Evolutionary conservation across 2,329 filamentous ascomycete species (phyloP).

Genomic region (Grosmannia huntii): DNA sequence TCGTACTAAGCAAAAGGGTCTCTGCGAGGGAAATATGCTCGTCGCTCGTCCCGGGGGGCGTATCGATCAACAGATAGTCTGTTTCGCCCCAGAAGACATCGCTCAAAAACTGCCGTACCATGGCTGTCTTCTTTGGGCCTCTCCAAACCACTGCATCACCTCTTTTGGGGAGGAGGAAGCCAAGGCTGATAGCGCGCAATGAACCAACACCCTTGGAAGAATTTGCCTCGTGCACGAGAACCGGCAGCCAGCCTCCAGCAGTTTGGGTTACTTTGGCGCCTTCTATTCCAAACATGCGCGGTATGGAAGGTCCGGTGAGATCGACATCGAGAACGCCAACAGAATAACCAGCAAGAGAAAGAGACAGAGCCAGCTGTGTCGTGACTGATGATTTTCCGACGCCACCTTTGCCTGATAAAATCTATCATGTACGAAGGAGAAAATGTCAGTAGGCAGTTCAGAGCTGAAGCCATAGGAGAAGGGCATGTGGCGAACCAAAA

Average conservation of each 20-base stretch:
- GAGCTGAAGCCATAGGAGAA: too few species aligned
- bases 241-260: slow-evolving; percentile 83
- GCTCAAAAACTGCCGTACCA: slow-evolving; percentile 91
- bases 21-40: slow-evolving; percentile 94
- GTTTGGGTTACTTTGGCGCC: slow-evolving; percentile 81
- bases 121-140: slow-evolving; percentile 96
- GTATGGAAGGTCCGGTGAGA: slow-evolving; percentile 90
- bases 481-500: slow-evolving; percentile 36
- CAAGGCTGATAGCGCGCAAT: slow-evolving; percentile 79
- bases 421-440: slow-evolving; percentile 22
- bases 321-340: slow-evolving; percentile 95
- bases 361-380: slow-evolving; percentile 82
- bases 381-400: slow-evolving; percentile 98
- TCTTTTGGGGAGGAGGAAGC: slow-evolving; percentile 71
- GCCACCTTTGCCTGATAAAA: slow-evolving; percentile 93
- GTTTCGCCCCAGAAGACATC: slow-evolving; percentile 79
- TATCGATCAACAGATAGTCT: slow-evolving; percentile 93
- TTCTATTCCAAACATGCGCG: slow-evolving; percentile 86
- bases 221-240: slow-evolving; percentile 60
- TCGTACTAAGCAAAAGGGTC: slow-evolving; percentile 55
- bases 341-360: slow-evolving; percentile 72
- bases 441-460: background rate
- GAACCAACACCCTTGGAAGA: slow-evolving; percentile 41
- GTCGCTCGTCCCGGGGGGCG: slow-evolving; percentile 88
- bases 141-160: slow-evolving; percentile 95